phyloP scores from a whole-genome alignment of 176 grass and related monocot species.

The Juncus effusus region DNA sequence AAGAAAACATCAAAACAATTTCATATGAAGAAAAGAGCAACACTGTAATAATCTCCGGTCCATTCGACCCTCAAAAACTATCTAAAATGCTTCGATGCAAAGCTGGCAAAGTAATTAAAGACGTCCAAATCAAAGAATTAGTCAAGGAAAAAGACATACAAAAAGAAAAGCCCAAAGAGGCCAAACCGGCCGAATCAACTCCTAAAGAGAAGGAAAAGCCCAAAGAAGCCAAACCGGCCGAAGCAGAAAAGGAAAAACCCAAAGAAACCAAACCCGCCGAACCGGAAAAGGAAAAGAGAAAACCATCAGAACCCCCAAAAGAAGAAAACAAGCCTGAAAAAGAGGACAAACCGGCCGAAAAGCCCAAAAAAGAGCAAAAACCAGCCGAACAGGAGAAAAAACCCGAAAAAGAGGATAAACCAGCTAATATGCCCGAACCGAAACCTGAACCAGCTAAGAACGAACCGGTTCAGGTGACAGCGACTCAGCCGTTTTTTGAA shows the following conservation, averaged over 20 bases:
- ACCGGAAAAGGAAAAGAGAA: background rate
- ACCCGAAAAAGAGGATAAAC: slow-evolving; percentile 3
- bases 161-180: slow-evolving; percentile 6
- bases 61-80: slow-evolving; percentile 50
- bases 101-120: slow-evolving; percentile 48
- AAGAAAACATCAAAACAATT: slow-evolving; percentile 47
- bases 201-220: slow-evolving; percentile 6
- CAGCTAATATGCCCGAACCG: background rate
- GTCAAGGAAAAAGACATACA: background rate
- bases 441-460: slow-evolving; percentile 25
- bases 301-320: slow-evolving; percentile 13
- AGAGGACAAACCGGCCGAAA: too few relatives aligned
- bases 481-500: background rate
- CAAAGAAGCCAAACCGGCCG: slow-evolving; percentile 1
- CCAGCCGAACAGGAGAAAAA: slow-evolving; percentile 20
- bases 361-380: slow-evolving; percentile 11
- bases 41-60: slow-evolving; percentile 47
- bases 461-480: slow-evolving; percentile 30
- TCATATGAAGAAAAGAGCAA: slow-evolving; percentile 43
- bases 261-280: background rate
- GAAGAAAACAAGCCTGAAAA: slow-evolving; percentile 14
- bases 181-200: background rate
- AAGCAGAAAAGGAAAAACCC: slow-evolving; percentile 14
- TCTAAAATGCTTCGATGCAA: slow-evolving; percentile 51
- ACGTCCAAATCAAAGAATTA: slow-evolving; percentile 33